phyloP scores from a whole-genome alignment of 306 rosid species.

The Cucurbita pepo region DNA sequence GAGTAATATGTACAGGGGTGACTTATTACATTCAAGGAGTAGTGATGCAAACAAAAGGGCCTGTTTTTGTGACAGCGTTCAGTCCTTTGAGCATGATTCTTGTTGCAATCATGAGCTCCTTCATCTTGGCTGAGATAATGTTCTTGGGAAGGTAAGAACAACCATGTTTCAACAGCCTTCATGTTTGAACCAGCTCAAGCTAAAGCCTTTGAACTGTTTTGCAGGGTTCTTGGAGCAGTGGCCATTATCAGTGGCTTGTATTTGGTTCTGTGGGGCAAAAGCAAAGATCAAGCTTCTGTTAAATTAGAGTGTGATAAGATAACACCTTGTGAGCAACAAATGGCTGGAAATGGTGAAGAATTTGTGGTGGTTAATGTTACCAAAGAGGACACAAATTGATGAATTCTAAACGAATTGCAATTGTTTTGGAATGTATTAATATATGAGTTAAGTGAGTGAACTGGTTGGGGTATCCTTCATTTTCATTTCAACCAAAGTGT shows the following conservation, averaged over 20 bases:
- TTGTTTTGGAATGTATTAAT: neutral
- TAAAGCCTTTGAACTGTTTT: neutral
- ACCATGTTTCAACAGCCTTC: neutral
- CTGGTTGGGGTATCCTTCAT: neutral
- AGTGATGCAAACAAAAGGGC: slow-evolving; percentile 37
- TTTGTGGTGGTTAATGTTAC: neutral
- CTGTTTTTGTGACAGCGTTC: slow-evolving; percentile 34
- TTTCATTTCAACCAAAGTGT: neutral
- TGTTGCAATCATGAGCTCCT: slow-evolving; percentile 31
- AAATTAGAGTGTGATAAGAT: neutral
- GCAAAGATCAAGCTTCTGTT: slow-evolving; percentile 14
- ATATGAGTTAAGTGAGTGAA: neutral
- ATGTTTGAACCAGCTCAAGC: neutral
- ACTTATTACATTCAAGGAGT: slow-evolving; percentile 28
- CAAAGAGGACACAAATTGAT: neutral
- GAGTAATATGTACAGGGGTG: slow-evolving; percentile 29
- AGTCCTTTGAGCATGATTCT: slow-evolving; percentile 33
- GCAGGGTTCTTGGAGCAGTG: slow-evolving; percentile 30
- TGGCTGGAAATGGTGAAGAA: neutral
- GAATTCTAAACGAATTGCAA: neutral
- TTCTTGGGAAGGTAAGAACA: slow-evolving; percentile 30
- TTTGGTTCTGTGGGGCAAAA: slow-evolving; percentile 37
- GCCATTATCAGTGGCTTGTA: slow-evolving; percentile 27
- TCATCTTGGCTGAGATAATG: slow-evolving; percentile 25
- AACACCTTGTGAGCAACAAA: neutral